Evolutionary conservation across 306 rosid genomes (phyloP).

Genomic region (Cotoneaster glaucophyllus): DNA sequence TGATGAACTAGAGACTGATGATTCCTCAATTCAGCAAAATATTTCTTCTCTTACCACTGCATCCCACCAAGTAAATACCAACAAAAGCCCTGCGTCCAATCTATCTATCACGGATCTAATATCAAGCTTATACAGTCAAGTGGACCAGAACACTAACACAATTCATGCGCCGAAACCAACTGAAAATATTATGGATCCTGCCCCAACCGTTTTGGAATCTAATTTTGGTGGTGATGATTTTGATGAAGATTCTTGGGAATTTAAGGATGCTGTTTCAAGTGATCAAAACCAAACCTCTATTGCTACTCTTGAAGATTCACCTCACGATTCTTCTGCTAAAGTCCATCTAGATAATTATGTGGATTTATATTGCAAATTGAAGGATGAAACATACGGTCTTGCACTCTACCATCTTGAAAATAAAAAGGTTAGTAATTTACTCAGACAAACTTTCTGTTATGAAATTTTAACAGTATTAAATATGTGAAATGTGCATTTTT

Average conservation of each 20-base stretch:
- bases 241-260: constrained; percentile 73
- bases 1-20: constrained; percentile 41
- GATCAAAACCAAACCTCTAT: constrained; percentile 27
- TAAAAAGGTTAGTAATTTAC: constrained; percentile 42
- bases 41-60: constrained; percentile 25
- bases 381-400: constrained; percentile 42
- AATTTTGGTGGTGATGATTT: constrained; percentile 44
- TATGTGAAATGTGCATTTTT: constrained; percentile 23
- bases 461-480: constrained; percentile 19
- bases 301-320: constrained; percentile 29
- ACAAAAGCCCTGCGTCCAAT: constrained; percentile 34
- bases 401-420: constrained; percentile 49
- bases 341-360: constrained; percentile 41
- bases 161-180: constrained; percentile 33
- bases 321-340: constrained; percentile 20
- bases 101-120: constrained; percentile 60
- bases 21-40: constrained; percentile 34
- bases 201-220: constrained; percentile 27
- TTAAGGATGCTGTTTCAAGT: constrained; percentile 46
- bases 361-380: constrained; percentile 64
- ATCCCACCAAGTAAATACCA: constrained; percentile 25
- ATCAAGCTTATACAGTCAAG: constrained; percentile 73
- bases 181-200: constrained; percentile 26
- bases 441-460: constrained; percentile 11
- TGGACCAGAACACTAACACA: constrained; percentile 42